Conservation (phyloP, 2,329 filamentous ascomycete genomes). For the Fusarium chaquense region DNA sequence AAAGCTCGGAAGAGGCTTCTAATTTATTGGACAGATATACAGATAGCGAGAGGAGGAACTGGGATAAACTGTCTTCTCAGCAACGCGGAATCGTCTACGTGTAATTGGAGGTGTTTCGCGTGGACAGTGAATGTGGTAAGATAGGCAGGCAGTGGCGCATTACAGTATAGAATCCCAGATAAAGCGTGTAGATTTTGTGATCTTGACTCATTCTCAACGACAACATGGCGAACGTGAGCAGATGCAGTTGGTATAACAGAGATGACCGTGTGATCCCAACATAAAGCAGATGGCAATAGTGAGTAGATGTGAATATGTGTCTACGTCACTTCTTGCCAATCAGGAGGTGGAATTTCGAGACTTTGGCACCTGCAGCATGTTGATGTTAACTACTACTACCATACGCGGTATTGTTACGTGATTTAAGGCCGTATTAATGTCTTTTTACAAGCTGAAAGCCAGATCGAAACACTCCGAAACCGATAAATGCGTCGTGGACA, state of each 20-base stretch:
- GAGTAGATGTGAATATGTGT: neutral
- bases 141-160: neutral
- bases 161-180: neutral
- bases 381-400: neutral
- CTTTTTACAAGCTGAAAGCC: conserved; percentile 1
- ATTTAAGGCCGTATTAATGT: conserved; percentile 10
- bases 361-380: neutral
- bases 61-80: neutral
- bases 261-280: too few relatives aligned
- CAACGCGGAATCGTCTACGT: neutral
- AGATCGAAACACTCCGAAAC: conserved; percentile 16
- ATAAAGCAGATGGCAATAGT: too few relatives aligned
- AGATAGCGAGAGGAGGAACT: neutral
- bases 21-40: conserved; percentile 10
- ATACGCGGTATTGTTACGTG: neutral
- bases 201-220: neutral
- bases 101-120: neutral
- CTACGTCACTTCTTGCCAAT: neutral
- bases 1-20: conserved; percentile 29
- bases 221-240: neutral
- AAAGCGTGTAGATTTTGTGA: neutral
- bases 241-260: neutral
- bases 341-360: neutral
- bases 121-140: neutral
- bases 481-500: conserved; percentile 9